phyloP scores from a whole-genome alignment of 129 eudicot species.

The Saussurea involucrata region DNA sequence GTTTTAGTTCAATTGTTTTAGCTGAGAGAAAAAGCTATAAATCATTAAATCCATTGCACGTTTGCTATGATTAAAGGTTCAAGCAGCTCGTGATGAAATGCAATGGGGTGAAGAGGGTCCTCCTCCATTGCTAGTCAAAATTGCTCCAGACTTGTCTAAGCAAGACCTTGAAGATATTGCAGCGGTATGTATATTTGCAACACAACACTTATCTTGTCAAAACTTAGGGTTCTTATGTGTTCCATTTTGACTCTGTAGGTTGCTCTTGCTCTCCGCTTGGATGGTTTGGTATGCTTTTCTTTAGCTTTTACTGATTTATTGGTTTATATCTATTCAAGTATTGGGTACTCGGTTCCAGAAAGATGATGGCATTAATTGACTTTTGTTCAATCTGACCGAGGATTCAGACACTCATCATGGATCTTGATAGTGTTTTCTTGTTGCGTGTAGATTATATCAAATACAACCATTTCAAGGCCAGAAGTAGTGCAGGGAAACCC shows the following conservation, averaged over 20 bases:
- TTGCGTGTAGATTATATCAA: constrained; percentile 78
- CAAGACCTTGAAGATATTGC: constrained; percentile 99
- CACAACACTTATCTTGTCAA: not conserved
- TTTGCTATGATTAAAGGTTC: constrained; percentile 53
- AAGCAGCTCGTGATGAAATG: constrained; percentile 99
- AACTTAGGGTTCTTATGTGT: constrained; percentile 21
- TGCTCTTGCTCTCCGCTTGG: constrained; percentile 94
- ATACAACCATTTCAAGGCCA: constrained; percentile 93
- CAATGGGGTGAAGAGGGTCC: constrained; percentile 99
- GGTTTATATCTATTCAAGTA: not conserved
- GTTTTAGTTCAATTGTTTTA: not conserved
- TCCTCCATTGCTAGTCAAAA: constrained; percentile 93
- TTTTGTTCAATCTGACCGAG: not conserved
- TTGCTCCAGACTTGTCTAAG: constrained; percentile 97
- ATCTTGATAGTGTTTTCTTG: constrained; percentile 7
- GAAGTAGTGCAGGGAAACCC: constrained; percentile 55
- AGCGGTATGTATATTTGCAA: constrained; percentile 47
- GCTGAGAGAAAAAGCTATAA: not conserved
- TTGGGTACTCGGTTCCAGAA: not conserved
- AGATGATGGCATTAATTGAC: not conserved
- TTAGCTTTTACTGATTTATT: not conserved
- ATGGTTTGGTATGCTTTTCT: constrained; percentile 75
- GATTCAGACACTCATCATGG: constrained; percentile 7
- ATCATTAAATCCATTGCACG: not conserved
- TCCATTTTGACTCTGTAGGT: constrained; percentile 49